phyloP scores from a whole-genome alignment of 1,284 basidiomycete species.

The Austroboletus novae-zelandiae region DNA sequence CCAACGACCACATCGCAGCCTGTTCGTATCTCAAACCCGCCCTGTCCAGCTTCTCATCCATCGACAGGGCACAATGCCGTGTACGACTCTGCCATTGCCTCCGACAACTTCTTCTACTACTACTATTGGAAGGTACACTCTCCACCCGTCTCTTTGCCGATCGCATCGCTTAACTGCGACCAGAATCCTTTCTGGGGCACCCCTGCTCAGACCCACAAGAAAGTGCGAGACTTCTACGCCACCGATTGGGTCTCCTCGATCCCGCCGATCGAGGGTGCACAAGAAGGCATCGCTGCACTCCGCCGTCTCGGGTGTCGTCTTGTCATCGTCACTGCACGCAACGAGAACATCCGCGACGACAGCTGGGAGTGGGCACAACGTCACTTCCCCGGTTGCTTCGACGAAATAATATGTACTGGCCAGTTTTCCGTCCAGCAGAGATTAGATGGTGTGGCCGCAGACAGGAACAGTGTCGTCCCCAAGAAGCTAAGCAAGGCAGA shows the following conservation, averaged over 20 bases:
- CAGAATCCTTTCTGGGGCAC: slow-evolving; percentile 75
- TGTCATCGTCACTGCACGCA: slow-evolving; percentile 75
- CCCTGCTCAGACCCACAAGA: slow-evolving; percentile 54
- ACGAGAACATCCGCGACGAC: slow-evolving; percentile 52
- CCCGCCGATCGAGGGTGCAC: slow-evolving; percentile 62
- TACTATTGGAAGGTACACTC: slow-evolving; percentile 20
- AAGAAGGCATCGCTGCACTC: slow-evolving; percentile 55
- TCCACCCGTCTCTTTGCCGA: slow-evolving; percentile 52
- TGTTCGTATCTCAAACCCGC: slow-evolving; percentile 45
- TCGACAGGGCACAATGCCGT: slow-evolving; percentile 66
- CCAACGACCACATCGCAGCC: slow-evolving; percentile 61
- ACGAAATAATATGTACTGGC: slow-evolving; percentile 72
- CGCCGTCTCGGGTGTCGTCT: slow-evolving; percentile 64
- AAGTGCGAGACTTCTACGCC: slow-evolving; percentile 61
- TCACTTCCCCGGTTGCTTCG: slow-evolving; percentile 65
- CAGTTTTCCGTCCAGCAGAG: slow-evolving; percentile 51
- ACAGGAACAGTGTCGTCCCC: slow-evolving; percentile 38
- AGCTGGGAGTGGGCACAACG: slow-evolving; percentile 68
- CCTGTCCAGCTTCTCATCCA: background rate
- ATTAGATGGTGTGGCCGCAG: slow-evolving; percentile 34
- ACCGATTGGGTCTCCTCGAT: slow-evolving; percentile 52
- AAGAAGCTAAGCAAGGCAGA: slow-evolving; percentile 70
- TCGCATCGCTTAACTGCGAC: slow-evolving; percentile 4
- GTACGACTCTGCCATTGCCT: slow-evolving; percentile 52
- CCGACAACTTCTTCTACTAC: slow-evolving; percentile 56